Evolutionary conservation across 306 rosid genomes (phyloP).

Genomic region (Quercus suber): DNA sequence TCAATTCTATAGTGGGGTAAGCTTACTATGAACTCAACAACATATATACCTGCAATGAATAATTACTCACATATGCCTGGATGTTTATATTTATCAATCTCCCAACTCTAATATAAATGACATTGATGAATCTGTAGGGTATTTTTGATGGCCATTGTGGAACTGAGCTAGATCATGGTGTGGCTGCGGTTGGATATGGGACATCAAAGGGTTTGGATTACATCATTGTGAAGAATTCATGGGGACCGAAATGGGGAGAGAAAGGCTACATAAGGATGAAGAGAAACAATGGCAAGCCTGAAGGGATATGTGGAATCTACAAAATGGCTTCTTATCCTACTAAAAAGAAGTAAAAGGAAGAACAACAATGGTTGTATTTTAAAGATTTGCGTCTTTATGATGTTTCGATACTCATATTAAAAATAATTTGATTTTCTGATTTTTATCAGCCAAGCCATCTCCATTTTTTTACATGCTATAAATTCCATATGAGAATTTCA

Average conservation of each 20-base stretch:
- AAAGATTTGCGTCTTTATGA: not conserved
- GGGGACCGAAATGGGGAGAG: constrained; percentile 97
- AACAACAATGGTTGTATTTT: not conserved
- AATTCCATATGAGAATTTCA: too few relatives aligned
- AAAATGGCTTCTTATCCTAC: constrained; percentile 92
- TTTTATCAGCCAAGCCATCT: too few relatives aligned
- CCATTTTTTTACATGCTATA: too few relatives aligned
- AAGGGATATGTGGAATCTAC: constrained; percentile 81
- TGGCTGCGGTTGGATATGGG: constrained; percentile 86
- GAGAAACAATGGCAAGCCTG: constrained; percentile 67
- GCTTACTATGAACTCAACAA: not conserved
- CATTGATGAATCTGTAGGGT: constrained; percentile 38
- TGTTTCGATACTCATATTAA: not conserved
- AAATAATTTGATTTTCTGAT: not conserved
- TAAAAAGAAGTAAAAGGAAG: constrained; percentile 40
- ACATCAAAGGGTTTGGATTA: constrained; percentile 69
- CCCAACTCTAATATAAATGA: not conserved
- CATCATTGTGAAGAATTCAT: constrained; percentile 78
- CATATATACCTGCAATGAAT: too few relatives aligned
- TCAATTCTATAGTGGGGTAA: constrained; percentile 90
- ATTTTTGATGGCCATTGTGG: constrained; percentile 81
- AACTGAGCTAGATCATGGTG: constrained; percentile 87
- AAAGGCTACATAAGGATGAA: constrained; percentile 79
- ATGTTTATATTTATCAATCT: not conserved
- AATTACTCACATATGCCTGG: not conserved